Percentiles rank a stretch among this genome's conserved stretches.
phyloP scores from a whole-genome alignment of 495 filamentous ascomycete genomes.

The Geoglossum glabrum region DNA sequence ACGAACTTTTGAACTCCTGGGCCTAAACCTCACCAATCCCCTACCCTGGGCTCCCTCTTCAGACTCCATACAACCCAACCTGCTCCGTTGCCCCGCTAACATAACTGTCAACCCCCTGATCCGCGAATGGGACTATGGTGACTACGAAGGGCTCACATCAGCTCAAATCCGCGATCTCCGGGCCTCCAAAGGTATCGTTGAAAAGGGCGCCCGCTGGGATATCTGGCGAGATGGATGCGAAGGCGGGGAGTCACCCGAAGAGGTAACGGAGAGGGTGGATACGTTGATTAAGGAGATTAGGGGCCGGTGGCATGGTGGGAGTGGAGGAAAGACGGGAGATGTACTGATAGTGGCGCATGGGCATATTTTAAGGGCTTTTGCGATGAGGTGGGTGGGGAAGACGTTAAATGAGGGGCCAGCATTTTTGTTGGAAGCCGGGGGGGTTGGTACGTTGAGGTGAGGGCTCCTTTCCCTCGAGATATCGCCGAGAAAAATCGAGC shows the following conservation, averaged over 20 bases:
- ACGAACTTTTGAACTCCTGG: slow-evolving; percentile 66
- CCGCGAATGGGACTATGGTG: slow-evolving; percentile 89
- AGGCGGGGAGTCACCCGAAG: slow-evolving; percentile 43
- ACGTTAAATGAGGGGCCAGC: slow-evolving; percentile 13
- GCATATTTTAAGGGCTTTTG: slow-evolving; percentile 74
- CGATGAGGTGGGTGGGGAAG: slow-evolving; percentile 61
- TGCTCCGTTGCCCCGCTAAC: slow-evolving; percentile 28
- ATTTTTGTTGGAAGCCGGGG: slow-evolving; percentile 24
- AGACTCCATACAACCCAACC: slow-evolving; percentile 5
- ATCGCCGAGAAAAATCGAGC: no score
- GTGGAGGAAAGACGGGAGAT: slow-evolving; percentile 30
- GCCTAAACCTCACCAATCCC: slow-evolving; percentile 31
- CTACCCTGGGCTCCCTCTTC: slow-evolving; percentile 27
- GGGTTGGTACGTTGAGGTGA: slow-evolving; percentile 41
- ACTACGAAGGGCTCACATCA: slow-evolving; percentile 80
- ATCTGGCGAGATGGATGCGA: slow-evolving; percentile 74
- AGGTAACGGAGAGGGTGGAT: slow-evolving; percentile 51
- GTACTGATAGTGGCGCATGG: slow-evolving; percentile 62
- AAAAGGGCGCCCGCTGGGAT: slow-evolving; percentile 33
- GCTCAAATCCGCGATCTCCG: slow-evolving; percentile 39
- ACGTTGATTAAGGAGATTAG: slow-evolving; percentile 55
- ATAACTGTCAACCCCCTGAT: slow-evolving; percentile 59
- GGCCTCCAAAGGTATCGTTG: background rate
- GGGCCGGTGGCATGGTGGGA: slow-evolving; percentile 28
- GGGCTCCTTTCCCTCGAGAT: slow-evolving; percentile 4